Evolutionary conservation across 2,329 filamentous ascomycete genomes (phyloP).

Genomic region (Cercospora citrullina): DNA sequence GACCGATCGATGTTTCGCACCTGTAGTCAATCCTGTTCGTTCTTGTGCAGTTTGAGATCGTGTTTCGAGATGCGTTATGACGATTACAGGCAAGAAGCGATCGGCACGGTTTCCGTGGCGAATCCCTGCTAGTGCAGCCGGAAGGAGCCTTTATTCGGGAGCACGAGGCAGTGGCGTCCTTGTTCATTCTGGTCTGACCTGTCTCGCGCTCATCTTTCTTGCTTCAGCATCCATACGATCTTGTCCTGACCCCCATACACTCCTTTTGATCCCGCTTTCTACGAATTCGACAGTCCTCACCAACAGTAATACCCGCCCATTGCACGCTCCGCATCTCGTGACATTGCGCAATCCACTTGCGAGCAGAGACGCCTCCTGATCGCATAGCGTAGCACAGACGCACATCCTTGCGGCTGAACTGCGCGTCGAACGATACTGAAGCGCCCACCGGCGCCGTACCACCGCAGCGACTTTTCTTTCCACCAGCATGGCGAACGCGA

Average conservation of each 20-base stretch:
- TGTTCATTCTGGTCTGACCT: slow-evolving; percentile 7
- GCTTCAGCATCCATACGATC: neutral
- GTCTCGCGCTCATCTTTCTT: slow-evolving; percentile 10
- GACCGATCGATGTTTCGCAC: neutral
- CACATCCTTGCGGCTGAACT: slow-evolving; percentile 6
- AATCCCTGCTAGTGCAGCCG: slow-evolving; percentile 6
- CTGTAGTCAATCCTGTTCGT: slow-evolving; percentile 21
- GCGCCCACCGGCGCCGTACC: slow-evolving; percentile 17
- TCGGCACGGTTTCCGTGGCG: slow-evolving; percentile 1
- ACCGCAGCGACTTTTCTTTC: slow-evolving; percentile 5
- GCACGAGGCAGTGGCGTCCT: slow-evolving; percentile 4
- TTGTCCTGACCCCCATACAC: slow-evolving; percentile 21
- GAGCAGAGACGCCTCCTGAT: slow-evolving; percentile 11
- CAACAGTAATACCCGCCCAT: neutral
- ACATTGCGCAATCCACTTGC: neutral
- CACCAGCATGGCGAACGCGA: slow-evolving; percentile 42
- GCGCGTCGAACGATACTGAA: slow-evolving; percentile 4
- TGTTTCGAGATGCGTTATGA: slow-evolving; percentile 8
- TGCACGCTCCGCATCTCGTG: neutral
- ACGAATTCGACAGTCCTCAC: neutral
- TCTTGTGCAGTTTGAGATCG: neutral
- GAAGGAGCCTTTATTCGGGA: slow-evolving; percentile 3
- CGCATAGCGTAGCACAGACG: slow-evolving; percentile 1
- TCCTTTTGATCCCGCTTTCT: slow-evolving; percentile 17
- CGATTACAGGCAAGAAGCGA: slow-evolving; percentile 1